Evolutionary conservation across 1,284 basidiomycete species (phyloP).

Genomic region (Rhodotorula sp.): DNA sequence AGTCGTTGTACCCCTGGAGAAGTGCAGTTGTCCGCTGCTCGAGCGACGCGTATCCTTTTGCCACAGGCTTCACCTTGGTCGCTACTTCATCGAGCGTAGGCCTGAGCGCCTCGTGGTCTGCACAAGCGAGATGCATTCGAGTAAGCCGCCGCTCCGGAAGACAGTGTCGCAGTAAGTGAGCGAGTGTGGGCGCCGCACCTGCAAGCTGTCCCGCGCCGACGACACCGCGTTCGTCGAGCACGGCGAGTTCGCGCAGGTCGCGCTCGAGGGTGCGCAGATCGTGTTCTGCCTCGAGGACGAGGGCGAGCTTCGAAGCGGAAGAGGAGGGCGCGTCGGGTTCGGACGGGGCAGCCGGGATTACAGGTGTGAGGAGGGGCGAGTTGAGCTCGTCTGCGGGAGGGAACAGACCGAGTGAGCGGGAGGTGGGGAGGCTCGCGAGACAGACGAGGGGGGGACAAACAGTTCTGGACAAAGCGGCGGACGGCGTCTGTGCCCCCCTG

Average conservation of each 20-base stretch:
- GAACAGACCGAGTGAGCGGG: neutral
- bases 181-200: slow-evolving; percentile 22
- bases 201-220: slow-evolving; percentile 43
- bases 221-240: slow-evolving; percentile 41
- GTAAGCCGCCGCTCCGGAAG: neutral
- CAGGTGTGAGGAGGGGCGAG: slow-evolving; percentile 37
- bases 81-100: slow-evolving; percentile 14
- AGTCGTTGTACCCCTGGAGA: slow-evolving; percentile 43
- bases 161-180: too few species aligned
- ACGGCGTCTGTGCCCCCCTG: slow-evolving; percentile 40
- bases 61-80: slow-evolving; percentile 15
- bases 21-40: slow-evolving; percentile 36
- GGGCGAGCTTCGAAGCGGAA: slow-evolving; percentile 36
- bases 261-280: slow-evolving; percentile 44
- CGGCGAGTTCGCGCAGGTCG: slow-evolving; percentile 43
- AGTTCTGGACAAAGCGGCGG: slow-evolving; percentile 43
- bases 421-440: neutral
- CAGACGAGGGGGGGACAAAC: slow-evolving; percentile 18
- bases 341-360: slow-evolving; percentile 17
- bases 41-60: slow-evolving; percentile 20
- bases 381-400: slow-evolving; percentile 44
- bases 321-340: slow-evolving; percentile 10
- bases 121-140: neutral
- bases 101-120: slow-evolving; percentile 35
- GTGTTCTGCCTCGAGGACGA: slow-evolving; percentile 46